phyloP scores from a whole-genome alignment of 805 yeast species.

The Kluyveromyces dobzhanskii region DNA sequence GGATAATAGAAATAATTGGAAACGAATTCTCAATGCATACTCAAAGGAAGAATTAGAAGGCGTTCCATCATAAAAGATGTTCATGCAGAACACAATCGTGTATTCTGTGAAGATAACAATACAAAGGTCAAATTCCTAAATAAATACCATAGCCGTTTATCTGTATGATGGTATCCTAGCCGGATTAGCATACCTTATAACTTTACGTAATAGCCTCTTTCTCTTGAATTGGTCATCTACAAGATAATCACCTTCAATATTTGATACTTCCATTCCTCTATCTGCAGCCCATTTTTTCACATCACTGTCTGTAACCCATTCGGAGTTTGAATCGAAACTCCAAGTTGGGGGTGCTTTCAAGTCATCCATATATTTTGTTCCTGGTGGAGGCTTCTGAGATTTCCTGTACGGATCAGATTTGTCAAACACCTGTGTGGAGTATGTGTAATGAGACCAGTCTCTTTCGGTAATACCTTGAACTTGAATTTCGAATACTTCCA shows the following conservation, averaged over 20 bases:
- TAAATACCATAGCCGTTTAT: background rate
- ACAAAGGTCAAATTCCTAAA: background rate
- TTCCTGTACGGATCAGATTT: conserved; percentile 36
- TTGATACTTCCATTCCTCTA: conserved; percentile 30
- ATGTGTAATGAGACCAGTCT: conserved; percentile 55
- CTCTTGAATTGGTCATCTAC: conserved; percentile 45
- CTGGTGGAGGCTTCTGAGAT: conserved; percentile 54
- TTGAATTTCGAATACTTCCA: conserved; percentile 74
- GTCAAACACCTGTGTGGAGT: conserved; percentile 49
- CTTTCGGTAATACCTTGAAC: conserved; percentile 50
- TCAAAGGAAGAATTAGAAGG: conserved; percentile 72
- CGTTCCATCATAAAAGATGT: conserved; percentile 54
- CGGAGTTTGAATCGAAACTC: conserved; percentile 52
- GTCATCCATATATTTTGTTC: conserved; percentile 44
- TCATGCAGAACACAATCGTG: no score
- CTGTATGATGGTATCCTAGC: conserved; percentile 25
- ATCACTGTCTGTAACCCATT: conserved; percentile 58
- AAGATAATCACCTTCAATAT: conserved; percentile 43
- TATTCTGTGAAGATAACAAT: background rate
- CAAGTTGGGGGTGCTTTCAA: conserved; percentile 66
- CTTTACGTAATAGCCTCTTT: conserved; percentile 46
- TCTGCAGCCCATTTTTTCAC: conserved; percentile 45
- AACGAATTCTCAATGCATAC: conserved; percentile 43
- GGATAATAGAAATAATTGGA: conserved; percentile 60
- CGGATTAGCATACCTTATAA: conserved; percentile 39